phyloP scores from a whole-genome alignment of 805 yeast genomes.

The Wickerhamiella slavikovae region DNA sequence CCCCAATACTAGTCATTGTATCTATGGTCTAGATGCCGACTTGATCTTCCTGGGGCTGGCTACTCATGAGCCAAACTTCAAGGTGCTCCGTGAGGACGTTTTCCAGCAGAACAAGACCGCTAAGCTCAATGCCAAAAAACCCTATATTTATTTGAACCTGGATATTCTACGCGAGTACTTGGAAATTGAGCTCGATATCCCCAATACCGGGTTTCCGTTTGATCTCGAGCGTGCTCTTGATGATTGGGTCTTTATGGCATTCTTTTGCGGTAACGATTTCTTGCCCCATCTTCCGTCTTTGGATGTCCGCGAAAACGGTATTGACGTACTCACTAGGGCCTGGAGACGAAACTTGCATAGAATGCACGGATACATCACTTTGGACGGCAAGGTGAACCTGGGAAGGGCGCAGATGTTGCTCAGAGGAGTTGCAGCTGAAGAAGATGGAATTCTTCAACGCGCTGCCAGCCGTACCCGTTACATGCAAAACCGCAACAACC shows the following conservation, averaged over 20 bases:
- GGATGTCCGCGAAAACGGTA: slow-evolving; percentile 87
- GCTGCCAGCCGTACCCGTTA: slow-evolving; percentile 29
- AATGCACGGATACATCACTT: slow-evolving; percentile 60
- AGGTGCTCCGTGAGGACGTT: slow-evolving; percentile 87
- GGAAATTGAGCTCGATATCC: slow-evolving; percentile 56
- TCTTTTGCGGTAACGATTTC: slow-evolving; percentile 96
- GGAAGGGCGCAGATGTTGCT: slow-evolving; percentile 57
- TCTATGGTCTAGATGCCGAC: slow-evolving; percentile 93
- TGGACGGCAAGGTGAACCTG: slow-evolving; percentile 69
- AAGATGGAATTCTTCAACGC: slow-evolving; percentile 53
- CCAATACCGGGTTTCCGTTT: slow-evolving; percentile 48
- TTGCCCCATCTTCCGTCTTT: slow-evolving; percentile 87
- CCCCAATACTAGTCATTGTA: slow-evolving; percentile 75
- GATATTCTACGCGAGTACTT: slow-evolving; percentile 75
- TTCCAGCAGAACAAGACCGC: slow-evolving; percentile 50
- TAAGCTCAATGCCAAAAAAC: slow-evolving; percentile 28
- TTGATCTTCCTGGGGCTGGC: slow-evolving; percentile 81
- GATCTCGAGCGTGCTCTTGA: slow-evolving; percentile 92
- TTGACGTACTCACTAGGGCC: slow-evolving; percentile 55
- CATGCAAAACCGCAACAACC: too few relatives aligned
- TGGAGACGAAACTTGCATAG: slow-evolving; percentile 62
- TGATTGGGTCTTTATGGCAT: slow-evolving; percentile 98
- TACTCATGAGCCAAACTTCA: slow-evolving; percentile 90
- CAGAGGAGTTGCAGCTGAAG: slow-evolving; percentile 44
- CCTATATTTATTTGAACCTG: slow-evolving; percentile 86